Evolutionary conservation across 805 yeast species (phyloP).

Genomic region (Candida rishiriensis): DNA sequence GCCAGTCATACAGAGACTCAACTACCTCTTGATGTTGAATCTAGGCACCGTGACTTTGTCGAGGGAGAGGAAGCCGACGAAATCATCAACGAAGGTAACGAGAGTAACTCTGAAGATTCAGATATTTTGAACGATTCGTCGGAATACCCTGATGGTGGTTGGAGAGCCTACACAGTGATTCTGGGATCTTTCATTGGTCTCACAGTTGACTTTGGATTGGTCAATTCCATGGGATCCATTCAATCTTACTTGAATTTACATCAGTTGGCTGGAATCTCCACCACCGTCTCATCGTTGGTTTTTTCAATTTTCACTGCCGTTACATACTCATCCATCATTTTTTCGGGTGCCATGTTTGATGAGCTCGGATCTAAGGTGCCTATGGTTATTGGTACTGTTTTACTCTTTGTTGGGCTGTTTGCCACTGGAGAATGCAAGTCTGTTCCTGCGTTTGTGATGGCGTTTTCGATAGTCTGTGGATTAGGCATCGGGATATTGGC

Average conservation of each 20-base stretch:
- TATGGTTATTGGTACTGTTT: slow-evolving; percentile 29
- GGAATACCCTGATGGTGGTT: slow-evolving; percentile 54
- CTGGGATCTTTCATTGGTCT: slow-evolving; percentile 55
- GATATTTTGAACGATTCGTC: too few relatives aligned
- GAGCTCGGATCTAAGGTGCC: slow-evolving; percentile 36
- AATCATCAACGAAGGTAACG: background rate
- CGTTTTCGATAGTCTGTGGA: slow-evolving; percentile 40
- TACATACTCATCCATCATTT: slow-evolving; percentile 35
- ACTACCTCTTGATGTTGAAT: too few relatives aligned
- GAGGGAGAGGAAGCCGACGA: too few relatives aligned
- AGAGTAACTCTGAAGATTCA: slow-evolving; percentile 5
- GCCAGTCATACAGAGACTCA: too few relatives aligned
- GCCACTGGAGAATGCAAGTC: slow-evolving; percentile 36
- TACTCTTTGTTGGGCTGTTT: slow-evolving; percentile 33
- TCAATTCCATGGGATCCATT: slow-evolving; percentile 56
- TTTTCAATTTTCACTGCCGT: slow-evolving; percentile 52
- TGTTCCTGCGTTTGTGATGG: slow-evolving; percentile 41
- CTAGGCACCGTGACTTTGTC: too few relatives aligned
- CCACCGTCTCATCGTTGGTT: slow-evolving; percentile 55
- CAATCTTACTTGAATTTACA: slow-evolving; percentile 54
- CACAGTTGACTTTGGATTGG: slow-evolving; percentile 51
- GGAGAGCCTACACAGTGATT: slow-evolving; percentile 32
- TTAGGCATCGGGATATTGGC: slow-evolving; percentile 44
- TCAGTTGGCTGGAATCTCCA: slow-evolving; percentile 41
- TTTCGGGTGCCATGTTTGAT: slow-evolving; percentile 41